Conservation (phyloP, 768 basidiomycete species). For the Suillus luteus region DNA sequence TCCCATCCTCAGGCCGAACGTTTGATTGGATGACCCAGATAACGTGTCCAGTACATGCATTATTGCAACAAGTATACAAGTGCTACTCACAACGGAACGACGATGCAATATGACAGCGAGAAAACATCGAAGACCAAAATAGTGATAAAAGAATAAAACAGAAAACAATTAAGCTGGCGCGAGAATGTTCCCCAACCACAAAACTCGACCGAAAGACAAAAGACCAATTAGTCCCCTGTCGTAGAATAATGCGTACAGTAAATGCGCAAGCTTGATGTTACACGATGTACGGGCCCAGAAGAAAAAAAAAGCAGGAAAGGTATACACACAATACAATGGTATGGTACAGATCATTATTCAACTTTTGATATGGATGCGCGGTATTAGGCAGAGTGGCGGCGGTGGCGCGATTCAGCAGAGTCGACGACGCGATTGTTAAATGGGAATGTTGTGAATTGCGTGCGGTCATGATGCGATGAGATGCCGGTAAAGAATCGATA, state of each 20-base stretch:
- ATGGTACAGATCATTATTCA: constrained; percentile 32
- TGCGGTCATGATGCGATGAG: constrained; percentile 25
- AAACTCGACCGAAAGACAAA: constrained; percentile 29
- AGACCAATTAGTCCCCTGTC: constrained; percentile 34
- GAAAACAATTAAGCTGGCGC: constrained; percentile 36
- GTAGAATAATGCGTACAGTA: constrained; percentile 37
- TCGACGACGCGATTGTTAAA: constrained; percentile 32
- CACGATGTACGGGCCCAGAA: constrained; percentile 33
- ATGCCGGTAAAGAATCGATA: constrained; percentile 30
- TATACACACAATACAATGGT: constrained; percentile 36
- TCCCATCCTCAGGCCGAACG: not conserved
- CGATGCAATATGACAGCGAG: constrained; percentile 30
- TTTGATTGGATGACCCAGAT: not conserved
- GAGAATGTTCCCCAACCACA: constrained; percentile 30
- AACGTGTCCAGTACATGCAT: constrained; percentile 12
- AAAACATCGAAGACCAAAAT: constrained; percentile 32
- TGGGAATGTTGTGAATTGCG: constrained; percentile 28
- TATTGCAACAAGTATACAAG: constrained; percentile 25
- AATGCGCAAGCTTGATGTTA: constrained; percentile 35
- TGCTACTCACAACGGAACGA: constrained; percentile 29
- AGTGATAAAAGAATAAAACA: constrained; percentile 27
- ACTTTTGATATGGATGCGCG: constrained; percentile 23
- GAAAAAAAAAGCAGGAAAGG: constrained; percentile 14
- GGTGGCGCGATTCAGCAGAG: constrained; percentile 34
- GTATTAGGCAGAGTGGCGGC: constrained; percentile 23